phyloP scores from a whole-genome alignment of 169 alveolate species.

The Eimeria mitis region DNA sequence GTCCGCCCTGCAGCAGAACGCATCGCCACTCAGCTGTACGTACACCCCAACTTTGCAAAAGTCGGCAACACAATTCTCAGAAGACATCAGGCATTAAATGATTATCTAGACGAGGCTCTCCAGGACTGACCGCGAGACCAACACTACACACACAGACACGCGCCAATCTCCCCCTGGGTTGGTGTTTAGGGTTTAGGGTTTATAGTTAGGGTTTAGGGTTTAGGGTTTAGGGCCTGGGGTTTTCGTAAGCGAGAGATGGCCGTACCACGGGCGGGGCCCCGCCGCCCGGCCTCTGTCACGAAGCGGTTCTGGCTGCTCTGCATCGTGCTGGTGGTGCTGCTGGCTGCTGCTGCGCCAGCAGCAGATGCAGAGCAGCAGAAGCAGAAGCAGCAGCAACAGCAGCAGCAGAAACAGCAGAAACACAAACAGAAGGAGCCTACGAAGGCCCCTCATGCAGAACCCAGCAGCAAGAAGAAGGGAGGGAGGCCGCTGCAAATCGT shows the following conservation, averaged over 20 bases:
- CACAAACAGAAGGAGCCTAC: too few species aligned
- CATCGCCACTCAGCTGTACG: not conserved
- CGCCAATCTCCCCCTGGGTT: not conserved
- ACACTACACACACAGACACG: not conserved
- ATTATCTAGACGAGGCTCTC: not conserved
- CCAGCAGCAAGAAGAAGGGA: not conserved
- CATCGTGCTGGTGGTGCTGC: slow-evolving; percentile 8
- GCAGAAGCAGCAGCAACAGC: slow-evolving; percentile 32
- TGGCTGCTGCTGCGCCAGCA: not conserved
- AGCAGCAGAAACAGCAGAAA: not conserved
- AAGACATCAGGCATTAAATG: not conserved
- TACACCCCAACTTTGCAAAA: not conserved
- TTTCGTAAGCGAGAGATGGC: not conserved
- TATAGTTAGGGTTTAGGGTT: not conserved
- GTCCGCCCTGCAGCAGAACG: not conserved
- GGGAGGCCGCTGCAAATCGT: slow-evolving; percentile 63
- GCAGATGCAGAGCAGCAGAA: not conserved
- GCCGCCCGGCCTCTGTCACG: not conserved
- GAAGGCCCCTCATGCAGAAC: not conserved
- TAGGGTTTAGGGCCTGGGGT: slow-evolving; percentile 3
- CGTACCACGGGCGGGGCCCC: not conserved
- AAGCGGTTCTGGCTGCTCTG: not conserved
- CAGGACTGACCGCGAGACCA: not conserved
- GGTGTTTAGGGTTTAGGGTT: not conserved
- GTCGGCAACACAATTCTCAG: not conserved